Percentiles rank a stretch among this genome's conserved stretches.
These are phyloP conservation scores for Cenchrus fungigraminus DNA, from an alignment of 176 grass and related monocot genomes.

Conservation along the genomic window DNA sequence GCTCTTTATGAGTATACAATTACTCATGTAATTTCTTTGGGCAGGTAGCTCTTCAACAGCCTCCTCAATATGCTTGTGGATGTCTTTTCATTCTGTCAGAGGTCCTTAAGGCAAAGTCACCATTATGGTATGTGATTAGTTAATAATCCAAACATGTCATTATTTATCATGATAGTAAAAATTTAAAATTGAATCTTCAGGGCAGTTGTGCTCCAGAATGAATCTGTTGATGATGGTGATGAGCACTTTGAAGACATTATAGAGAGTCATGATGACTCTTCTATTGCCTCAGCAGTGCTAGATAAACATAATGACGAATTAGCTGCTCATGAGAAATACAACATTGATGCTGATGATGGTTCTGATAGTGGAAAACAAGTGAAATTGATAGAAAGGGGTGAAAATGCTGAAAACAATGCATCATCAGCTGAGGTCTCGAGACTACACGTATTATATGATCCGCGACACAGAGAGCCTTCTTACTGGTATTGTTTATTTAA, in stretches of 20 bases:
- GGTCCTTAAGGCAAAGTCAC: conserved; percentile 83
- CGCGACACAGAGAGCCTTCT: conserved; percentile 84
- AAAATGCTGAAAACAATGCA: conserved; percentile 38
- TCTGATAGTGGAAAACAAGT: conserved; percentile 35
- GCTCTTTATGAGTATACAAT: not conserved
- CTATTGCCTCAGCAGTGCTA: conserved; percentile 39
- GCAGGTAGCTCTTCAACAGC: conserved; percentile 89
- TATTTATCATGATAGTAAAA: conserved; percentile 22
- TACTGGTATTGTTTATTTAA: conserved; percentile 76
- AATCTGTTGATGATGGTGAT: conserved; percentile 81
- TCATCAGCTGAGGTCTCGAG: conserved; percentile 30
- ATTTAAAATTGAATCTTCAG: conserved; percentile 57
- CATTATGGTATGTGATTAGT: conserved; percentile 69
- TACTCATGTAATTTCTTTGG: conserved; percentile 29
- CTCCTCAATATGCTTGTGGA: conserved; percentile 91
- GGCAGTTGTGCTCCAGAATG: conserved; percentile 76
- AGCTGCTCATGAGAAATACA: conserved; percentile 41
- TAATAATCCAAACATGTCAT: conserved; percentile 8
- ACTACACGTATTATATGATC: conserved; percentile 68
- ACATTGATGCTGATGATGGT: conserved; percentile 48
- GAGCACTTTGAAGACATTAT: conserved; percentile 94
- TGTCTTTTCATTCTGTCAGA: conserved; percentile 95
- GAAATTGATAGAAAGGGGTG: conserved; percentile 11
- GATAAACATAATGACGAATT: conserved; percentile 35
- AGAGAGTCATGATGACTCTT: conserved; percentile 54